phyloP scores from a whole-genome alignment of 2,329 filamentous ascomycete species.

The Venturia effusa region DNA sequence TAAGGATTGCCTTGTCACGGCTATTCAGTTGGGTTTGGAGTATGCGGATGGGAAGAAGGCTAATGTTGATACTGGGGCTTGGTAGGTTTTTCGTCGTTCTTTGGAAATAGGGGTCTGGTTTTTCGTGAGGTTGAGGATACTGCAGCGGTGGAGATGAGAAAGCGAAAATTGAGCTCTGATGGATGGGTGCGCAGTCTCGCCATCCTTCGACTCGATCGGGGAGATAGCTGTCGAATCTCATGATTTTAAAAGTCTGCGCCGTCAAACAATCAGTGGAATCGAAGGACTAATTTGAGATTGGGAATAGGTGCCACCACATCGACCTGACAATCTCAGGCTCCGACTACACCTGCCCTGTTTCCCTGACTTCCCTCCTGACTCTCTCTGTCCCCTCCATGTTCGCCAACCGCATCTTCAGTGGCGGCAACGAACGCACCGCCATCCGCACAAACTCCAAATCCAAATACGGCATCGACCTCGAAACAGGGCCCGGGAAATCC shows the following conservation, averaged over 20 bases:
- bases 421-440: conserved; percentile 4
- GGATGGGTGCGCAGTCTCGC: too few relatives aligned
- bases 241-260: too few relatives aligned
- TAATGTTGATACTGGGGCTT: conserved; percentile 4
- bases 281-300: too few relatives aligned
- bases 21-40: conserved; percentile 1
- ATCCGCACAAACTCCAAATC: conserved; percentile 1
- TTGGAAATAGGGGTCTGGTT: too few relatives aligned
- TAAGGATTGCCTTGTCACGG: conserved; percentile 1
- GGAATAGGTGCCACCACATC: not conserved
- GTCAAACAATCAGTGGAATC: not conserved
- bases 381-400: not conserved
- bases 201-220: too few relatives aligned
- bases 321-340: not conserved
- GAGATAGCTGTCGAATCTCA: too few relatives aligned
- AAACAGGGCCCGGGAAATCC: not conserved
- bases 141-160: too few relatives aligned
- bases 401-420: not conserved
- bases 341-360: conserved; percentile 1
- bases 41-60: conserved; percentile 2
- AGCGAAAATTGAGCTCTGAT: too few relatives aligned
- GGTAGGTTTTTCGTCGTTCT: too few relatives aligned
- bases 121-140: not conserved
- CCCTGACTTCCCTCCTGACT: not conserved
- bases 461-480: conserved; percentile 1